A percentile compares a stretch with the other conserved stretches of the same genome.
Evolutionary conservation across 805 yeast genomes (phyloP).

Genomic region (Zygotorulaspora sp.): DNA sequence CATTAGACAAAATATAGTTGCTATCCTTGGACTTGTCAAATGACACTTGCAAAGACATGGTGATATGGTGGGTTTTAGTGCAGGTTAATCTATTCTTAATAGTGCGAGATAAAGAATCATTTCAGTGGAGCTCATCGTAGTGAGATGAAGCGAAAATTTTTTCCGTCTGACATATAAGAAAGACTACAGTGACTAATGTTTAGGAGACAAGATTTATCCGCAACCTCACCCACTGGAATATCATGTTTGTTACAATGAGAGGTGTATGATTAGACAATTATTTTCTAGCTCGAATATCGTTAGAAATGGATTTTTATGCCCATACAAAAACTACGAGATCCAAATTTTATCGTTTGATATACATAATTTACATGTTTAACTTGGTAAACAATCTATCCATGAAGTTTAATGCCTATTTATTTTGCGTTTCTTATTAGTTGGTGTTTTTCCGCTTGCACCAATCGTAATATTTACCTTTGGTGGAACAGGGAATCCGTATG

Average conservation of each 20-base stretch:
- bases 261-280: too few species aligned
- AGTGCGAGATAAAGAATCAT: too few species aligned
- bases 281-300: too few species aligned
- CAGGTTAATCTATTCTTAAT: background rate
- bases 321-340: too few species aligned
- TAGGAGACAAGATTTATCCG: too few species aligned
- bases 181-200: too few species aligned
- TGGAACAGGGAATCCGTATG: conserved; percentile 91
- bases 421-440: conserved; percentile 28
- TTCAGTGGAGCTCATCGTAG: background rate
- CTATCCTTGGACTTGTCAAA: conserved; percentile 30
- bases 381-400: conserved; percentile 2
- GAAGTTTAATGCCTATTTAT: conserved; percentile 14
- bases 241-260: too few species aligned
- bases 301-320: too few species aligned
- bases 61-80: background rate
- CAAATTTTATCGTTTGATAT: conserved; percentile 1
- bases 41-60: conserved; percentile 26
- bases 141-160: background rate
- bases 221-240: too few species aligned
- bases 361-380: background rate
- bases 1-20: conserved; percentile 18
- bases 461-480: conserved; percentile 96
- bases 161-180: too few species aligned
- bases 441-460: conserved; percentile 81